Base-by-base conservation (phyloP, 140 eudicot species). In the Erigeron philadelphicus region DNA sequence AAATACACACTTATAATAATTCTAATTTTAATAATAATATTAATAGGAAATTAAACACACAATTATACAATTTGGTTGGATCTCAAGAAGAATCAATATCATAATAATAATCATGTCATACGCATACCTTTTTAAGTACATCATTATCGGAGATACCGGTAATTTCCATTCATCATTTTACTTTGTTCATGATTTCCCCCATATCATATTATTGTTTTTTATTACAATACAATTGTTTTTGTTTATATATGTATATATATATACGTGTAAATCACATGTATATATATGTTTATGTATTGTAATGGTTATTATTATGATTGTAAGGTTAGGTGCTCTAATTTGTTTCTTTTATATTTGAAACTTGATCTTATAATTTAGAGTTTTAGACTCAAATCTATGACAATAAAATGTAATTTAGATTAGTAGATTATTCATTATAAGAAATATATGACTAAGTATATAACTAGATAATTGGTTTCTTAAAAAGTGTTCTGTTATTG, bases 121-220 rank as follows among this genome's bases (percentile, higher is more conserved):
- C 84, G 96, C 96, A 0, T 89, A 89, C 54, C 96, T 89, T 42
- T 89, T 89, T 88, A 89, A 89, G 87, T 89, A 89, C 80, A 89
- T 86, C 79, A 86, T 89, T 90, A 89, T 89, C 79, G 96, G 96
- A 19, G 95, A 89, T 64, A 86, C 96, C 50, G 96, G 96, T 89
- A 82, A 50, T 42, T 46, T 31, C 38, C 21, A 61, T 76, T 44
- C 61, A 52, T 52, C 2, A 15, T 15, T 53, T 31, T 31, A 31
- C n/a, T n/a, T 31, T 31, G 38, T 46, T 57, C 0, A 31, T 74
- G 40, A 56, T 44, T 10, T 46, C 38, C 42, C 48, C 48, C 48
- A 45, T 44, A 31, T 45, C 0, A 21, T 47, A 11, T 66, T 10
- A 6, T 3, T 45, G 4, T 64, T 11, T 10, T 10, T 0, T 10